Percentiles rank a stretch among this genome's conserved stretches.
phyloP scores from a whole-genome alignment of 2,329 filamentous ascomycete species.

The Coniosporium tulheliwenetii region DNA sequence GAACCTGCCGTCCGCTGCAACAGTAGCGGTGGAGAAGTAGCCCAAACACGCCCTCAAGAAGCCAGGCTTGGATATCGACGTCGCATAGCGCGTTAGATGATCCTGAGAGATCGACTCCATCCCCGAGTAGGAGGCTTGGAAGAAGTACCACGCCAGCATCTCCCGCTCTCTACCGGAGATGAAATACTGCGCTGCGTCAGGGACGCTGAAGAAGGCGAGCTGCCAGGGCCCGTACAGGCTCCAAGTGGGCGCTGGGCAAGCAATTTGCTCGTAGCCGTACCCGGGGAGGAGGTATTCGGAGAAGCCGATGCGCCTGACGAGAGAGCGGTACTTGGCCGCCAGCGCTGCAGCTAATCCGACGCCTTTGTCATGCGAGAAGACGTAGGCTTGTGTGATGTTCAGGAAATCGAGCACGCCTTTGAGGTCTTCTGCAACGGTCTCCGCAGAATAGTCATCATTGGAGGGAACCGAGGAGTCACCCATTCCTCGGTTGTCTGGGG shows the following conservation, averaged over 20 bases:
- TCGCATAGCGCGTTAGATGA: conserved; percentile 22
- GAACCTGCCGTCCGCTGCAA: conserved; percentile 16
- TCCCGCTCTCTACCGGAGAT: conserved; percentile 26
- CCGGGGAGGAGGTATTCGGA: conserved; percentile 28
- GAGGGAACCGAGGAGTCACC: conserved; percentile 25
- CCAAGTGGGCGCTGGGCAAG: conserved; percentile 13
- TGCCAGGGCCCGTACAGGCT: conserved; percentile 21
- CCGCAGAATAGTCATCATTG: conserved; percentile 24
- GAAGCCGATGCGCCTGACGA: conserved; percentile 20
- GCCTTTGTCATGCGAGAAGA: conserved; percentile 32
- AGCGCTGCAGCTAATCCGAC: conserved; percentile 26
- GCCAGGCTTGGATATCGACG: conserved; percentile 26
- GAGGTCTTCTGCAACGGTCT: conserved; percentile 14
- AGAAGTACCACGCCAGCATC: conserved; percentile 32
- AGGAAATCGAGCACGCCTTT: conserved; percentile 13
- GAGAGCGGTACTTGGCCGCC: conserved; percentile 18
- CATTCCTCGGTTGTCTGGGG: conserved; percentile 25
- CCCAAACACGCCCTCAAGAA: conserved; percentile 26
- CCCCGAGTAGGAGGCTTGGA: conserved; percentile 27
- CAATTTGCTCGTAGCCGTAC: conserved; percentile 17
- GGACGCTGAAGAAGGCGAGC: conserved; percentile 28
- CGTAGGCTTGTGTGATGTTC: conserved; percentile 15
- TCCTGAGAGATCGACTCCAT: conserved; percentile 21
- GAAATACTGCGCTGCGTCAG: conserved; percentile 31
- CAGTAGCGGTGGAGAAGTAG: conserved; percentile 18